A percentile compares a stretch with the other conserved stretches of the same genome.
phyloP scores from a whole-genome alignment of 2,329 filamentous ascomycete species.

The Calonectria hawksworthii region DNA sequence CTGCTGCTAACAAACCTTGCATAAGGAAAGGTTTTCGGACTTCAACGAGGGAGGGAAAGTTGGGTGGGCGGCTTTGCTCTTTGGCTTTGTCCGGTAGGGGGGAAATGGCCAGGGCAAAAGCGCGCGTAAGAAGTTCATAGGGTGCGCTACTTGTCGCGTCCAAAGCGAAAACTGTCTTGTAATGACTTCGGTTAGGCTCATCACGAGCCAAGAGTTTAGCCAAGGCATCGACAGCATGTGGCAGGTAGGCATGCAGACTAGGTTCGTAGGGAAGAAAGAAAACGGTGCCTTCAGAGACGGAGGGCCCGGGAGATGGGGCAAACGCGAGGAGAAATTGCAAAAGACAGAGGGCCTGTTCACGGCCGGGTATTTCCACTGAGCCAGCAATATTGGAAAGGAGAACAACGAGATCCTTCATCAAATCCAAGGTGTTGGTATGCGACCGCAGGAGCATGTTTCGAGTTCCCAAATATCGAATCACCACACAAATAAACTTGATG shows the following conservation, averaged over 20 bases:
- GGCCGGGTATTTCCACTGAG: slow-evolving; percentile 83
- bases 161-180: slow-evolving; percentile 83
- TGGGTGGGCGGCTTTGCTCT: slow-evolving; percentile 68
- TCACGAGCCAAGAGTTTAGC: slow-evolving; percentile 94
- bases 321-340: slow-evolving; percentile 93
- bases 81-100: slow-evolving; percentile 79
- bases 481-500: slow-evolving; percentile 85
- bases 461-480: slow-evolving; percentile 90
- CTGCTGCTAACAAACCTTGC: slow-evolving; percentile 91
- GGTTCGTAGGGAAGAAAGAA: slow-evolving; percentile 88
- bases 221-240: slow-evolving; percentile 88
- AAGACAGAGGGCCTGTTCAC: slow-evolving; percentile 88
- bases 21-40: slow-evolving; percentile 89
- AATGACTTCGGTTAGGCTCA: slow-evolving; percentile 90
- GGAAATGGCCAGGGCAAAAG: slow-evolving; percentile 89
- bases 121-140: slow-evolving; percentile 85
- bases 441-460: slow-evolving; percentile 88
- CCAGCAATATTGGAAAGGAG: slow-evolving; percentile 91
- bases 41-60: slow-evolving; percentile 78
- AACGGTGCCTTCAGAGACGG: slow-evolving; percentile 67
- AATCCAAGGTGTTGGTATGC: slow-evolving; percentile 88
- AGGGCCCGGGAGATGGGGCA: slow-evolving; percentile 82
- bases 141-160: slow-evolving; percentile 76
- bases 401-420: slow-evolving; percentile 95
- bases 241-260: slow-evolving; percentile 86